Base-by-base conservation (phyloP, 1,284 basidiomycete genomes). In the Filobasidium uniguttulatum region DNA sequence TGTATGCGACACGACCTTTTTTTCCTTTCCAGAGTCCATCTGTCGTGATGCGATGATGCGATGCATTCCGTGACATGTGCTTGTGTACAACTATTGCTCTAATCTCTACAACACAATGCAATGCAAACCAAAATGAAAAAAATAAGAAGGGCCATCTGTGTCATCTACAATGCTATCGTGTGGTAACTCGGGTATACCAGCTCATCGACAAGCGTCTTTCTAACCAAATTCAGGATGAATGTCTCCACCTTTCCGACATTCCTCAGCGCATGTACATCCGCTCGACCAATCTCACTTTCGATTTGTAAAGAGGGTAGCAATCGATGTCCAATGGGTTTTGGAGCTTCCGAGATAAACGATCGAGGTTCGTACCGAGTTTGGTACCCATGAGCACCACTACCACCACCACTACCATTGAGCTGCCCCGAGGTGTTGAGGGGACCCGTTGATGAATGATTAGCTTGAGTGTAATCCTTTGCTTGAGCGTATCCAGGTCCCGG, bases 171-270 rank as follows among this genome's bases (percentile, higher is more conserved):
- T 1, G 63, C 66, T 8, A 89, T 67, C 0, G 87, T 90, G 69
- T 90, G 85, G 65, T 89, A 93, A 65, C 91, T 91, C 20, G 88
- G 88, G 69, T 88, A 93, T 7, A 91, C 85, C 25, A 93, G 75
- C 68, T 93, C 88, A 61, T 91, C 86, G 63, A 94, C 89, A 48
- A 99, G 72, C 2, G 87, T 90, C 68, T 89, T 94, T 50, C 94
- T 76, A 52, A 97, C 82, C 36, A 94, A 83, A 60, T 98, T 90
- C 64, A 89, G 82, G 46, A 97, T 85, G 66, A 98, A 98, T 50
- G 83, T 76, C 69, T 98, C 94, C 29, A 99, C 87, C 56, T 94
- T 82, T 3, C 87, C 90, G 17, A 98, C 94, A 59, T 99, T 98
- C 65, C 89, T 85, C 58, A 99, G 67, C 2, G 94, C 86, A 71